Conservation (phyloP, 495 filamentous ascomycete genomes). For the Choiromyces venosus region DNA sequence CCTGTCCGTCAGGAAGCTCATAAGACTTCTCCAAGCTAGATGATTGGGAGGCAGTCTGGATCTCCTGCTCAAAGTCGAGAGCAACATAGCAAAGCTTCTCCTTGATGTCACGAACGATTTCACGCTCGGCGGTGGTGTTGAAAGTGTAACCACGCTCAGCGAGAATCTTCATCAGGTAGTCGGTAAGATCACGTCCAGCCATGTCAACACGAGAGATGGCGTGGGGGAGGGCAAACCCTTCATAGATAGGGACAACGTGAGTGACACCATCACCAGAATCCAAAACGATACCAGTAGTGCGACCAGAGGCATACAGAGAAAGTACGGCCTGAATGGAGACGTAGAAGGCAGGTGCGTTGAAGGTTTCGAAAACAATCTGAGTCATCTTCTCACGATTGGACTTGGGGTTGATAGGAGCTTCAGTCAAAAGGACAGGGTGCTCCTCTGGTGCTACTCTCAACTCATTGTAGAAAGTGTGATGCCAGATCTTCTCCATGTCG, state of each 20-base stretch:
- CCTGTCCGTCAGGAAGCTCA: constrained; percentile 98
- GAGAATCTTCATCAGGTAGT: constrained; percentile 85
- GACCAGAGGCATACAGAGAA: constrained; percentile 90
- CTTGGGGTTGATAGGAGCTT: constrained; percentile 92
- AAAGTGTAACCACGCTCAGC: constrained; percentile 91
- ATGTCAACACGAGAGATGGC: constrained; percentile 94
- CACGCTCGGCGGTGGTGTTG: constrained; percentile 96
- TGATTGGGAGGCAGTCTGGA: constrained; percentile 96
- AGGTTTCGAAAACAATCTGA: constrained; percentile 97
- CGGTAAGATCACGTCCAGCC: constrained; percentile 94
- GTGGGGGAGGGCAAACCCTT: constrained; percentile 94
- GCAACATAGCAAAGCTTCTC: constrained; percentile 91
- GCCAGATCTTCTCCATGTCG: constrained; percentile 99
- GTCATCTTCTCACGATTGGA: constrained; percentile 94
- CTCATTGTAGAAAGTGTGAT: constrained; percentile 74
- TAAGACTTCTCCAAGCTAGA: constrained; percentile 99
- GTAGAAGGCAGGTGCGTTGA: constrained; percentile 95
- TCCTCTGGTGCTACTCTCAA: constrained; percentile 98
- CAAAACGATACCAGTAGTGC: constrained; percentile 92
- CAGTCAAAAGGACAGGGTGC: constrained; percentile 94
- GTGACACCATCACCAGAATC: constrained; percentile 96
- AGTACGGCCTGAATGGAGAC: constrained; percentile 96
- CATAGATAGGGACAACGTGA: constrained; percentile 94
- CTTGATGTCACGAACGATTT: constrained; percentile 94
- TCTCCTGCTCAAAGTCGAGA: constrained; percentile 97